Conservation (phyloP, 495 filamentous ascomycete species). For the Aspergillus saccharolyticus region DNA sequence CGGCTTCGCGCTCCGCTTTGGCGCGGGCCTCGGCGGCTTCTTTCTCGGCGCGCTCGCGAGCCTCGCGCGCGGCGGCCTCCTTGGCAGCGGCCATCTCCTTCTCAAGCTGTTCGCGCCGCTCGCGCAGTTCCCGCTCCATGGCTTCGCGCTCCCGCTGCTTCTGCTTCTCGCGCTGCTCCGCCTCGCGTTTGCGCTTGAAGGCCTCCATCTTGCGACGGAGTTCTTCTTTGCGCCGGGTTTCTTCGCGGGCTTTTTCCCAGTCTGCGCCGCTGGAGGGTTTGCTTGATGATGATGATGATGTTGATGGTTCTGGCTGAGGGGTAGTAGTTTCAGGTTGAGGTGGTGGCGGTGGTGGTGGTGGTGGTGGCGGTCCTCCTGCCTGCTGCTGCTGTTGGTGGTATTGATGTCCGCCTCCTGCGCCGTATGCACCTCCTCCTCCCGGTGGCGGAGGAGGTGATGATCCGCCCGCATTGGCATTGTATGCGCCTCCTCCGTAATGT, state of each 20-base stretch:
- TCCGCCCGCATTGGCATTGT: not conserved
- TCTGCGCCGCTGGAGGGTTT: conserved; percentile 9
- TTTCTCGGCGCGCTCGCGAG: conserved; percentile 38
- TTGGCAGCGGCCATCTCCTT: conserved; percentile 43
- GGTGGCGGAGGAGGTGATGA: not conserved
- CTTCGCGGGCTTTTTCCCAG: conserved; percentile 55
- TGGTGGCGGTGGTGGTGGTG: conserved; percentile 3
- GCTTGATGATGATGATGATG: too few species aligned
- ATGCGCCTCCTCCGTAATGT: not conserved
- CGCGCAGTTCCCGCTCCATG: conserved; percentile 46
- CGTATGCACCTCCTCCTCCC: not conserved
- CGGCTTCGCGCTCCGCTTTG: conserved; percentile 25
- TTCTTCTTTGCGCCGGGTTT: conserved; percentile 50
- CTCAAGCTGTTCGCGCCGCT: conserved; percentile 46
- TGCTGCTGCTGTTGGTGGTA: conserved; percentile 2
- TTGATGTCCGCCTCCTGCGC: conserved; percentile 25
- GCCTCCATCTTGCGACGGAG: conserved; percentile 59
- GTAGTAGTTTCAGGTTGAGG: conserved; percentile 14
- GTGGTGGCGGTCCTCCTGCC: not conserved
- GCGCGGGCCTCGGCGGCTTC: conserved; percentile 22
- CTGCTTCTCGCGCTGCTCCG: conserved; percentile 40
- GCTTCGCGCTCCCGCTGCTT: conserved; percentile 44
- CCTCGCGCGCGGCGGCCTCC: conserved; percentile 43
- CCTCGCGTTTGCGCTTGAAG: conserved; percentile 50
- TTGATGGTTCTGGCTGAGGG: conserved; percentile 14